Conservation (phyloP, 2,329 filamentous ascomycete species). For the Phoma herbarum region DNA sequence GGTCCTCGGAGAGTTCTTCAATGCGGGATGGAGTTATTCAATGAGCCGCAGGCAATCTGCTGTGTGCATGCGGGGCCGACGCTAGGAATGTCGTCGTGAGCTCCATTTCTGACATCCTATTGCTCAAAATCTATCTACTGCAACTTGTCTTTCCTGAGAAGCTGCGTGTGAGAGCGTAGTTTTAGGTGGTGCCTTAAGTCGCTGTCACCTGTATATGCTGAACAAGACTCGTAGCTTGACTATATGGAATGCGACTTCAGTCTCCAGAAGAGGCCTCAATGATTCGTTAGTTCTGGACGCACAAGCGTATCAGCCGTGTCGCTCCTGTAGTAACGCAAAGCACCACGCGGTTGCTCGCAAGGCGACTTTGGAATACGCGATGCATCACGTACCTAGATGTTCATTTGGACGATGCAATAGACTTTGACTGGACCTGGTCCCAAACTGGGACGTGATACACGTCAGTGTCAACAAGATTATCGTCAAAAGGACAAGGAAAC, state of each 20-base stretch:
- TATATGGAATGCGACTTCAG: background rate
- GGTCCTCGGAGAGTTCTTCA: background rate
- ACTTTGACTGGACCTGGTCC: background rate
- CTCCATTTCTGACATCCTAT: background rate
- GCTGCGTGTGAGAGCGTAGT: background rate
- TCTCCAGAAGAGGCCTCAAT: background rate
- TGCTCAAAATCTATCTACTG: background rate
- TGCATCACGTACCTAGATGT: background rate
- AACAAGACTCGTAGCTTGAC: background rate
- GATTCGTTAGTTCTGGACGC: background rate
- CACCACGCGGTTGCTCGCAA: background rate
- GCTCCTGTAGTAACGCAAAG: background rate
- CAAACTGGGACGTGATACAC: background rate
- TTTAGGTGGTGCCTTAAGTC: background rate
- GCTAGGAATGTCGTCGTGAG: background rate
- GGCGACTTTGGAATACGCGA: background rate
- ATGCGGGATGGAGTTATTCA: background rate
- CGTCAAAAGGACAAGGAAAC: constrained; percentile 3
- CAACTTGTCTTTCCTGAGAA: too few species aligned
- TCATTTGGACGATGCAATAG: too few species aligned
- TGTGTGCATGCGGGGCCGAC: constrained; percentile 12
- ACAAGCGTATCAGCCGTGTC: background rate
- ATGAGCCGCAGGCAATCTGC: background rate
- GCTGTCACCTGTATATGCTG: background rate
- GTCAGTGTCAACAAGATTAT: background rate